These are phyloP conservation scores for Diutina scorzettiae DNA, from an alignment of 1,139 yeast genomes.

Conservation along the genomic window DNA sequence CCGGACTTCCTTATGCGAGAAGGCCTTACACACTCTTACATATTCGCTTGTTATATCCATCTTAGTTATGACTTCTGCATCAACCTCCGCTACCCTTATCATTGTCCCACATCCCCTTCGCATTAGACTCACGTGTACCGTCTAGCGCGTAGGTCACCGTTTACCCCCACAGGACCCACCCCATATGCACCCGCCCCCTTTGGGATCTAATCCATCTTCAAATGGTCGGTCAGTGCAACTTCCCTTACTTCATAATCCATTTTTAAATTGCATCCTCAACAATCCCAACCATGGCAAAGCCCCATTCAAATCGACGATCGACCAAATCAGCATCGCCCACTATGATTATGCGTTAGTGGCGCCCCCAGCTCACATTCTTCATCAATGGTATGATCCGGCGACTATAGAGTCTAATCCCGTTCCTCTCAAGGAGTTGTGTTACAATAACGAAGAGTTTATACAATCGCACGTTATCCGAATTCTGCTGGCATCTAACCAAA, in stretches of 20 bases:
- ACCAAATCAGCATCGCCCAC: constrained; percentile 28
- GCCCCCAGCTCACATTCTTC: constrained; percentile 44
- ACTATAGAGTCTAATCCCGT: constrained; percentile 12
- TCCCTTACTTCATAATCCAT: constrained; percentile 45
- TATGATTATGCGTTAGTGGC: constrained; percentile 44
- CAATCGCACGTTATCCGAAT: constrained; percentile 52
- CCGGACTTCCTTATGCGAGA: no score
- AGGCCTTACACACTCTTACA: no score
- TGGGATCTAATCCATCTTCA: no score
- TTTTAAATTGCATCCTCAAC: constrained; percentile 57
- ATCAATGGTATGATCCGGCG: constrained; percentile 35
- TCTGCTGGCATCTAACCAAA: constrained; percentile 27
- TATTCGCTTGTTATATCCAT: no score
- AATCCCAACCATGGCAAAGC: constrained; percentile 44
- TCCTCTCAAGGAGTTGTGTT: constrained; percentile 42
- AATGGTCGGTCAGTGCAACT: constrained; percentile 5
- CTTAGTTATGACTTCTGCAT: no score
- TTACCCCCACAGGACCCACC: no score
- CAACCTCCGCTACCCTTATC: no score
- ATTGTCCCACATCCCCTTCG: no score
- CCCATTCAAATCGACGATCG: constrained; percentile 36
- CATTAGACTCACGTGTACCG: no score
- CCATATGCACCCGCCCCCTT: no score
- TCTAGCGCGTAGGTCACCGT: no score
- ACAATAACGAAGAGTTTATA: constrained; percentile 49